Evolutionary conservation across 1,284 basidiomycete species (phyloP), one percentile per base, ranked within the genome.

Genomic region (Austroboletus novae-zelandiae): DNA sequence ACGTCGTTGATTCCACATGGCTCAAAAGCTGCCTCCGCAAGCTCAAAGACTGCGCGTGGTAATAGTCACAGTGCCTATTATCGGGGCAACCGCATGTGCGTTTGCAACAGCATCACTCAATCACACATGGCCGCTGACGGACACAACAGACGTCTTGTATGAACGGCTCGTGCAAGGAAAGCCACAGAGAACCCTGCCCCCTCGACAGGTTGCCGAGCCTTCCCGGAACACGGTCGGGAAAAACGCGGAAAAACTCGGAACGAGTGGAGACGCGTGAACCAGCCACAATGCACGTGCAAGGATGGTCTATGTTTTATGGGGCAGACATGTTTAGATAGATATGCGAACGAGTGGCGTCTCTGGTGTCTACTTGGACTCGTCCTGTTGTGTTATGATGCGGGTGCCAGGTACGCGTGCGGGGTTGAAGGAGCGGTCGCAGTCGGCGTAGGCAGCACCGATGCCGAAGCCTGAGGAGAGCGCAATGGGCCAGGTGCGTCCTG

Each of bases 371-470:
- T 66, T 61, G 53, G 58, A 57, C 55, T 62, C 53, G 43, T 56
- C 64, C 10, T 32, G 31, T 47, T 62, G 62, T 54, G 74, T 62
- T 70, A 89, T 72, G 60, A 97, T 81, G 59, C 91, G 86, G 53
- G 91, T 92, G 58, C 94, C 94, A 35, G 94, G 89, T 67, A 96
- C 84, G 63, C 93, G 84, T 55, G 94, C 89, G 17, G 94, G 91
- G 76, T 96, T 96, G 81, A 98, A 96, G 20, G 91, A 90, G 58
- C 92, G 87, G 77, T 98, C 94, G 75, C 94, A 98, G 81, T 98
- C 91, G 29, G 92, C 92, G 71, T 95, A 96, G 42, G 92, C 91
- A 51, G 86, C 84, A 54, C 92, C 92, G 43, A 85, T 77, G 42
- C 91, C 94, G 67, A 91, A 97, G 55, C 96, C 95, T 18, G 94